Conservation (phyloP, 78 protist genomes). For the Bodo saltans region DNA sequence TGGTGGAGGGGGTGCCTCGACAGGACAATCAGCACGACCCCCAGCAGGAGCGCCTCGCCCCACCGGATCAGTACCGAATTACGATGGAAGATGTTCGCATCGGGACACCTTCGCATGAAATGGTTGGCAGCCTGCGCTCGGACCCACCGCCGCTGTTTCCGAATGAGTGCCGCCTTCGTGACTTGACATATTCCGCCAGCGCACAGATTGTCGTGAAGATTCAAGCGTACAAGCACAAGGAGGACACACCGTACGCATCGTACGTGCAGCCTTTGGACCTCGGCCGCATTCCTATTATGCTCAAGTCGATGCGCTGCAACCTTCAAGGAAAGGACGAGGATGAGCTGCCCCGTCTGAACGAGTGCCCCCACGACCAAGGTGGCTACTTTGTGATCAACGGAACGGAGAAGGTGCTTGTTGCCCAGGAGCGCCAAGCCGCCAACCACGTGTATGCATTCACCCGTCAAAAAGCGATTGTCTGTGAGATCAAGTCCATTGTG, state of each 20-base stretch:
- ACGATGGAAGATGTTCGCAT: constrained; percentile 12
- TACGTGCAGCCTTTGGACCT: constrained; percentile 36
- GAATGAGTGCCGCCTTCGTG: constrained; percentile 91
- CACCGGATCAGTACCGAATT: constrained; percentile 50
- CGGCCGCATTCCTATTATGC: constrained; percentile 96
- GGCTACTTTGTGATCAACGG: constrained; percentile 99
- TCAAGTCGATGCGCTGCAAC: constrained; percentile 87
- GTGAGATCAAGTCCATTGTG: constrained; percentile 84
- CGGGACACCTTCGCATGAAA: not conserved
- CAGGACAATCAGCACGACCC: constrained; percentile 8
- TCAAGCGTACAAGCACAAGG: not conserved
- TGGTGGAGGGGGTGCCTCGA: not conserved
- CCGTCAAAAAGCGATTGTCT: constrained; percentile 40
- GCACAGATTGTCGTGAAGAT: not conserved
- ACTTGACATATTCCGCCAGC: constrained; percentile 69
- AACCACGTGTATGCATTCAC: constrained; percentile 91
- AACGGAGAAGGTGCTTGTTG: constrained; percentile 93
- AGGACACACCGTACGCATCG: not conserved
- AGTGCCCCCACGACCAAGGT: constrained; percentile 97
- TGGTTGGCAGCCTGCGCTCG: not conserved
- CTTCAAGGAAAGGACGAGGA: constrained; percentile 20
- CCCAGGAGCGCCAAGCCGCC: constrained; percentile 93
- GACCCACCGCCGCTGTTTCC: constrained; percentile 64
- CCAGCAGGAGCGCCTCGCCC: not conserved
- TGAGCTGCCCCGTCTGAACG: constrained; percentile 65